These are phyloP conservation scores for Oldenlandia corymbosa DNA, from an alignment of 257 asterid species.

Conservation along the genomic window DNA sequence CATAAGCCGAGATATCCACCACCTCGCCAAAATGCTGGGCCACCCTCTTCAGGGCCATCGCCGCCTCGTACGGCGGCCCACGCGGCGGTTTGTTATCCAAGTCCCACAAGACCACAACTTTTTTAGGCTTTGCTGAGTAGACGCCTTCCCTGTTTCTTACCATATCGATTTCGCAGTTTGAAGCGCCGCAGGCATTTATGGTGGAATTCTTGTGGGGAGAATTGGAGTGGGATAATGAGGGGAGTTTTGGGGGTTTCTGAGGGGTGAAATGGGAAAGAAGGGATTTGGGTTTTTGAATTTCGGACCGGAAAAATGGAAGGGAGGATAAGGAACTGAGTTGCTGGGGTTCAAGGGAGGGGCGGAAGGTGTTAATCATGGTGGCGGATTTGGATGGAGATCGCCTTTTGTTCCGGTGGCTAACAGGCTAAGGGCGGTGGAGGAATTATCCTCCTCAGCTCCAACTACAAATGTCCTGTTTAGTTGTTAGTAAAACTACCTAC, in stretches of 20 bases:
- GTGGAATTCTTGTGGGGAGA: slow-evolving; percentile 29
- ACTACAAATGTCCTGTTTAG: not conserved
- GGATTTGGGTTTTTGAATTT: slow-evolving; percentile 8
- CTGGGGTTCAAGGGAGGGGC: slow-evolving; percentile 29
- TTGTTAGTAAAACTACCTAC: no score
- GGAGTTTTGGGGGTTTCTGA: slow-evolving; percentile 12
- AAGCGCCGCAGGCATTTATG: slow-evolving; percentile 29
- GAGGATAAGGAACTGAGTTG: slow-evolving; percentile 25
- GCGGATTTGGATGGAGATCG: not conserved
- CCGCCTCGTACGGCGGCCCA: slow-evolving; percentile 86
- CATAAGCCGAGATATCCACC: slow-evolving; percentile 77
- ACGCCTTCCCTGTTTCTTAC: slow-evolving; percentile 52
- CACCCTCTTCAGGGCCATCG: slow-evolving; percentile 51
- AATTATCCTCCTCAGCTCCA: not conserved
- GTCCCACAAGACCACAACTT: slow-evolving; percentile 86
- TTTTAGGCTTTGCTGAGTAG: slow-evolving; percentile 61
- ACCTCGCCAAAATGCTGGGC: slow-evolving; percentile 76
- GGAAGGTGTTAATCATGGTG: slow-evolving; percentile 27
- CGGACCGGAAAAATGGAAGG: slow-evolving; percentile 13
- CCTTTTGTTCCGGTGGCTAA: not conserved
- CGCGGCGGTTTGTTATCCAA: slow-evolving; percentile 96
- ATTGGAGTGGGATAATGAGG: not conserved
- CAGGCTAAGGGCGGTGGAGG: not conserved
- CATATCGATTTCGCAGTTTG: slow-evolving; percentile 76
- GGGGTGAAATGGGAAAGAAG: not conserved